Evolutionary conservation across 129 eudicot genomes (phyloP).

Genomic region (Artemisia tridentata): DNA sequence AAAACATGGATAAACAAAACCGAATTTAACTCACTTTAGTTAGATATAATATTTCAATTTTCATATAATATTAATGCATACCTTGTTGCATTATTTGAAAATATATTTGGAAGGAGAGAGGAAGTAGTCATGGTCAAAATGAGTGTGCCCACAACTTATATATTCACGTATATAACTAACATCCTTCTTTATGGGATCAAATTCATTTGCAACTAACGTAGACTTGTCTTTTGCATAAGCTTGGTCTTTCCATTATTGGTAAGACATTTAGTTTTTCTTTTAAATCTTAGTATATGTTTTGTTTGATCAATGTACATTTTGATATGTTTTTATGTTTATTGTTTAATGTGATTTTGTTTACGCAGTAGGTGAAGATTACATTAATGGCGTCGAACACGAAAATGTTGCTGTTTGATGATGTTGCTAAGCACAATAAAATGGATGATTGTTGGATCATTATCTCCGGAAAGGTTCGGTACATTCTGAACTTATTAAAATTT

Average conservation of each 20-base stretch:
- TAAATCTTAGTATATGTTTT: background rate
- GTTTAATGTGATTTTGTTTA: conserved; percentile 16
- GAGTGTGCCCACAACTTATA: conserved; percentile 23
- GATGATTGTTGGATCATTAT: conserved; percentile 88
- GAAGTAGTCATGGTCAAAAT: conserved; percentile 21
- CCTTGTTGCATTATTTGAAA: no score
- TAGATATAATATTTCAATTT: background rate
- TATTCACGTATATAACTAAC: background rate
- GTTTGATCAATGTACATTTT: background rate
- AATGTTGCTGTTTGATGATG: conserved; percentile 56
- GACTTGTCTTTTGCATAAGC: background rate
- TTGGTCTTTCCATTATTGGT: background rate
- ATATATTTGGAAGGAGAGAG: conserved; percentile 2
- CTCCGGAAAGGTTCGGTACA: conserved; percentile 73
- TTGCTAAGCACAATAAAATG: conserved; percentile 64
- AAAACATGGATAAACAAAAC: background rate
- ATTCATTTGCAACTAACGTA: background rate
- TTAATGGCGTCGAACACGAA: conserved; percentile 70
- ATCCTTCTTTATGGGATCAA: conserved; percentile 2
- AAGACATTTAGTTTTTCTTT: background rate
- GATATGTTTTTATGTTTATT: background rate
- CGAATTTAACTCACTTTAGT: background rate
- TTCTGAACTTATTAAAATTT: background rate
- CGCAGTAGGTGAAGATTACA: background rate
- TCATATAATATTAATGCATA: background rate